Percentiles rank a stretch among this genome's conserved stretches.
These are phyloP conservation scores for Magnaporthiopsis rhizophila DNA, from an alignment of 2,329 filamentous ascomycete species.

Conservation along the genomic window DNA sequence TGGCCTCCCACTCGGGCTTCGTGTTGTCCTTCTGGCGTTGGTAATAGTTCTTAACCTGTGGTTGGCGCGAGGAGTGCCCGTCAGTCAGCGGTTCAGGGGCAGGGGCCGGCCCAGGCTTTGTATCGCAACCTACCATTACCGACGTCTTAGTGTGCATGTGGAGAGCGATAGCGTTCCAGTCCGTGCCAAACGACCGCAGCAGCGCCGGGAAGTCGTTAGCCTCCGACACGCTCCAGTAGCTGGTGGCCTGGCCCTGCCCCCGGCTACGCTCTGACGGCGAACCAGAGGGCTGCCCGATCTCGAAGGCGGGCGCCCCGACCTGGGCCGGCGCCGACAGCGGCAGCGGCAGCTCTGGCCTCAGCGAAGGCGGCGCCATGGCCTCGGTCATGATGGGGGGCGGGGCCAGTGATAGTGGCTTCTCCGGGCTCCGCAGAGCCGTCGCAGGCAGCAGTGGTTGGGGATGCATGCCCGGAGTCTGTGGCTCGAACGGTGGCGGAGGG, in stretches of 20 bases:
- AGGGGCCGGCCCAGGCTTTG: neutral
- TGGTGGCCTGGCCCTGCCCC: slow-evolving; percentile 55
- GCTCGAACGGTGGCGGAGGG: slow-evolving; percentile 34
- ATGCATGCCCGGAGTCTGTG: slow-evolving; percentile 32
- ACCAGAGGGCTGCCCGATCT: slow-evolving; percentile 29
- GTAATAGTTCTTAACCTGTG: slow-evolving; percentile 62
- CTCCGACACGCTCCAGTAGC: slow-evolving; percentile 83
- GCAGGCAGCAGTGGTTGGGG: slow-evolving; percentile 28
- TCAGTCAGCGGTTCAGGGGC: neutral
- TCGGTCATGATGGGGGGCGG: slow-evolving; percentile 36
- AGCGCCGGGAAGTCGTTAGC: slow-evolving; percentile 67
- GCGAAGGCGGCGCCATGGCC: slow-evolving; percentile 47
- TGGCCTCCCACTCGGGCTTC: slow-evolving; percentile 50
- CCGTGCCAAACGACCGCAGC: slow-evolving; percentile 67
- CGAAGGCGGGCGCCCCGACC: slow-evolving; percentile 41
- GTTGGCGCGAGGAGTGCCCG: slow-evolving; percentile 19
- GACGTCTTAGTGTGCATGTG: slow-evolving; percentile 80
- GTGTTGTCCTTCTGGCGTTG: slow-evolving; percentile 48
- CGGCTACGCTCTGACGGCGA: slow-evolving; percentile 33
- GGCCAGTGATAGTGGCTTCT: slow-evolving; percentile 15
- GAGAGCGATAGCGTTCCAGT: slow-evolving; percentile 66
- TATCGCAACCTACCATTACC: slow-evolving; percentile 58
- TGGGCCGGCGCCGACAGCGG: slow-evolving; percentile 39
- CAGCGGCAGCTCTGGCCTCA: slow-evolving; percentile 45
- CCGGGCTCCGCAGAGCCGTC: slow-evolving; percentile 18